Evolutionary conservation across 805 yeast species (phyloP).

Genomic region (Candida piceae): DNA sequence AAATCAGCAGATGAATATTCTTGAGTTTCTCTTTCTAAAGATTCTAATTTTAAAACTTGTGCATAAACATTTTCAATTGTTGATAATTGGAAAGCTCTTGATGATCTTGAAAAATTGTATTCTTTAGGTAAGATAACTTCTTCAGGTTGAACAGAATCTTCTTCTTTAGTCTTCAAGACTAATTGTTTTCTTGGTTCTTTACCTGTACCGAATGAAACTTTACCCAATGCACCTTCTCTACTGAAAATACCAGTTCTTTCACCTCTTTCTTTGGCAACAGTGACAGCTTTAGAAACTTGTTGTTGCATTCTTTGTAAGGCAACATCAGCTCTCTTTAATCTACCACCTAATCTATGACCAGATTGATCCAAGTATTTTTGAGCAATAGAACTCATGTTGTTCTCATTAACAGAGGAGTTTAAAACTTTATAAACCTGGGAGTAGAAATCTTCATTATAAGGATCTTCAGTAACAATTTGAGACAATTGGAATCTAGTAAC

Average conservation of each 20-base stretch:
- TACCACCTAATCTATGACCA: slow-evolving; percentile 85
- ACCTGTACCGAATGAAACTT: slow-evolving; percentile 70
- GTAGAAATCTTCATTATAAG: slow-evolving; percentile 94
- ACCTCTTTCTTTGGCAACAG: slow-evolving; percentile 80
- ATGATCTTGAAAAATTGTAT: slow-evolving; percentile 29
- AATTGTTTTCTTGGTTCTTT: slow-evolving; percentile 86
- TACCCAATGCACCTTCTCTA: slow-evolving; percentile 86
- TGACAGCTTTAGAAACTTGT: slow-evolving; percentile 94
- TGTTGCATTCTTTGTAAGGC: slow-evolving; percentile 97
- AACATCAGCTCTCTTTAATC: slow-evolving; percentile 77
- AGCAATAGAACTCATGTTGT: slow-evolving; percentile 76
- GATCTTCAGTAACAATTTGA: slow-evolving; percentile 95
- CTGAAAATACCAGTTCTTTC: slow-evolving; percentile 58
- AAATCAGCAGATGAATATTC: slow-evolving; percentile 44
- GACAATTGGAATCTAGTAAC: slow-evolving; percentile 92
- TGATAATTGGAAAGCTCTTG: slow-evolving; percentile 52
- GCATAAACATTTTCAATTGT: slow-evolving; percentile 76
- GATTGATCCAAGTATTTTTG: slow-evolving; percentile 88
- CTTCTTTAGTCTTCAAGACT: slow-evolving; percentile 41
- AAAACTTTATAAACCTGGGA: slow-evolving; percentile 85
- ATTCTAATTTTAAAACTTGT: slow-evolving; percentile 73
- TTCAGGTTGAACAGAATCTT: slow-evolving; percentile 14
- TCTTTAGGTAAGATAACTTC: slow-evolving; percentile 28
- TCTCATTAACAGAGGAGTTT: slow-evolving; percentile 51
- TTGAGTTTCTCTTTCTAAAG: slow-evolving; percentile 56